A percentile compares a stretch with the other conserved stretches of the same genome.
Evolutionary conservation across 495 filamentous ascomycete genomes (phyloP).

Genomic region (Rhypophila decipiens): DNA sequence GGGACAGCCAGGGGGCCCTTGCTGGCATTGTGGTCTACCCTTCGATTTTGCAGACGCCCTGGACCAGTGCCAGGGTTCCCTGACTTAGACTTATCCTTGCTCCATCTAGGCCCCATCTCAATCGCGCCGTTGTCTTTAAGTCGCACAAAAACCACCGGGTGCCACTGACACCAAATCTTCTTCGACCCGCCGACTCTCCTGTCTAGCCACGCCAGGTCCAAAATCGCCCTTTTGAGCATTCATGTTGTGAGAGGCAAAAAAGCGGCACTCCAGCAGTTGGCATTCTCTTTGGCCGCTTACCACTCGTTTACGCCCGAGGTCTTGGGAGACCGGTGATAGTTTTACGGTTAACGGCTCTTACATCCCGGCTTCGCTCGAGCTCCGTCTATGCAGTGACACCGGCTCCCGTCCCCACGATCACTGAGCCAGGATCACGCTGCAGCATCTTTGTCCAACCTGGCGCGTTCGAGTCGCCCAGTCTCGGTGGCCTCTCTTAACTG

Average conservation of each 20-base stretch:
- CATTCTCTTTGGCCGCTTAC: slow-evolving; percentile 3
- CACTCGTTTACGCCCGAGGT: slow-evolving; percentile 13
- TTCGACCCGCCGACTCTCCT: slow-evolving; percentile 27
- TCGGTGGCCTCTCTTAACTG: slow-evolving; percentile 7
- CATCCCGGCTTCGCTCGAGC: slow-evolving; percentile 29
- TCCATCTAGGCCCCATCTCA: slow-evolving; percentile 32
- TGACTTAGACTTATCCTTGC: slow-evolving; percentile 28
- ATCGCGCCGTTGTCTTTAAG: slow-evolving; percentile 35
- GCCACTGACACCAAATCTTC: slow-evolving; percentile 42
- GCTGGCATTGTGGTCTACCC: slow-evolving; percentile 28
- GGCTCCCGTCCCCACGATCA: slow-evolving; percentile 26
- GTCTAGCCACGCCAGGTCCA: slow-evolving; percentile 9
- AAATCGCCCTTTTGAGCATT: slow-evolving; percentile 12
- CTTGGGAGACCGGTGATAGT: slow-evolving; percentile 18
- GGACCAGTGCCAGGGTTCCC: slow-evolving; percentile 27
- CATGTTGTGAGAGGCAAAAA: slow-evolving; percentile 10
- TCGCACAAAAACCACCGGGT: slow-evolving; percentile 46
- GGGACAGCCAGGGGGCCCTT: slow-evolving; percentile 22
- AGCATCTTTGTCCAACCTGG: slow-evolving; percentile 40
- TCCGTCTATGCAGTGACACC: slow-evolving; percentile 40
- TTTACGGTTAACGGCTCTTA: slow-evolving; percentile 19
- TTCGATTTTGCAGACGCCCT: slow-evolving; percentile 29
- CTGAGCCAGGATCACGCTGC: slow-evolving; percentile 36
- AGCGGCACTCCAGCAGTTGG: slow-evolving; percentile 15
- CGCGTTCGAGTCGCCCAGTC: slow-evolving; percentile 11